These are phyloP conservation scores for Solanum paucissectum DNA, from an alignment of 257 asterid genomes.

Conservation along the genomic window DNA sequence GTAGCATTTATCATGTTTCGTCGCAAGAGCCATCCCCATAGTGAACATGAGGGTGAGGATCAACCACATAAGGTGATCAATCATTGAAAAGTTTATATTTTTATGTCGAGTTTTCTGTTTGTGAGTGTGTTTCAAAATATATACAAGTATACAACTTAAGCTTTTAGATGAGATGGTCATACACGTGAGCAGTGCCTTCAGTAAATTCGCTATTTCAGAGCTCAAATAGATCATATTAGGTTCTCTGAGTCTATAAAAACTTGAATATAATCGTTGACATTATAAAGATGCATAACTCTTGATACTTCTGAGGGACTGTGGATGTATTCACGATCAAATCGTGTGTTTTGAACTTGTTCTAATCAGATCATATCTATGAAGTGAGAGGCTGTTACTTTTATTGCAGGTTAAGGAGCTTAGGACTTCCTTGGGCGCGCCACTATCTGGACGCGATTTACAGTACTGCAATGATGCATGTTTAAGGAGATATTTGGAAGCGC, in stretches of 20 bases:
- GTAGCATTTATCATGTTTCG: conserved; percentile 44
- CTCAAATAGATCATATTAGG: not conserved
- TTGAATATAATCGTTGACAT: not conserved
- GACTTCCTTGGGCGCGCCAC: conserved; percentile 55
- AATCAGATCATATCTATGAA: not conserved
- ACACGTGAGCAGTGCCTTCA: not conserved
- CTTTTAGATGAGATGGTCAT: not conserved
- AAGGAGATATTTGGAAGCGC: conserved; percentile 76
- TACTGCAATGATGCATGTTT: conserved; percentile 76
- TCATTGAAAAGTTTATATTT: not conserved
- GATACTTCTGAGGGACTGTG: not conserved
- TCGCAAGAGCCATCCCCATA: conserved; percentile 39
- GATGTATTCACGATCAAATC: not conserved
- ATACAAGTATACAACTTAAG: not conserved
- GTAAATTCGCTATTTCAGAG: not conserved
- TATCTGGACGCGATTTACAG: conserved; percentile 50
- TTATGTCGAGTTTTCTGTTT: not conserved
- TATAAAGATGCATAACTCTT: not conserved
- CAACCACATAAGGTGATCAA: conserved; percentile 57
- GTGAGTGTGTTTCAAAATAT: not conserved
- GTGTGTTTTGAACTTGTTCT: not conserved
- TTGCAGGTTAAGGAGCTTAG: conserved; percentile 64
- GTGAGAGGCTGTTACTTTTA: not conserved
- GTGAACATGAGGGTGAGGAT: conserved; percentile 42
- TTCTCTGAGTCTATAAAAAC: not conserved